Evolutionary conservation across 2,329 filamentous ascomycete genomes (phyloP), one percentile per base, ranked within the genome.

Genomic region (Pseudogymnoascus sp.): DNA sequence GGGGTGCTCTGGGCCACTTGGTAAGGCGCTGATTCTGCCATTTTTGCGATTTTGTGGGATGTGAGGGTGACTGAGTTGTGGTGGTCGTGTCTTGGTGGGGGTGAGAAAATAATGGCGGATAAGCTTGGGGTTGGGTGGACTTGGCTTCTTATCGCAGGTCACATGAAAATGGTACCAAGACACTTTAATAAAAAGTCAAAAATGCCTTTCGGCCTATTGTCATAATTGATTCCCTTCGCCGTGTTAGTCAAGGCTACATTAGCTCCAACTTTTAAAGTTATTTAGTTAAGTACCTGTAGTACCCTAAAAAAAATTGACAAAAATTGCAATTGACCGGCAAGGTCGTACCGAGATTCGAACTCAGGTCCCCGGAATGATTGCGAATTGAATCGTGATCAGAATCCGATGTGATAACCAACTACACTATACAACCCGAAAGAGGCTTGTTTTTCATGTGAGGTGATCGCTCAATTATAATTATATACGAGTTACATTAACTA

Each of bases 341-440:
- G 51, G 51, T 57, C 51, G 51, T 57, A 57, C 51, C 51, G 51
- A 57, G 51, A 57, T 34, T 57, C 51, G 51, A 57, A 57, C 51
- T 57, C 51, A 57, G 51, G 51, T 57, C 51, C 51, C 51, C 51
- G 51, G 51, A 57, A 57, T 57, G 51, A 57, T 57, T 57, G 23
- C 26, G 29, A 57, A 34, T 12, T 12, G 29, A 57, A 18, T 57
- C 51, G 51, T 57, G 16, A 34, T 57, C 51, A 57, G 51, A 57
- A 57, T 57, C 51, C 51, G 51, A 57, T 57, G 51, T 57, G 51
- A 57, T 57, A 57, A 57, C 51, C 51, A 57, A 57, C 51, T 57
- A 57, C 51, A 57, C 51, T 57, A 57, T 57, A 57, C 51, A 57
- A 57, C 51, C 51, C 51, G 51, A 57, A 57, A 57, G 51, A 10